Evolutionary conservation across 257 asterid species (phyloP).

Genomic region (Dorcoceras hygrometricum): DNA sequence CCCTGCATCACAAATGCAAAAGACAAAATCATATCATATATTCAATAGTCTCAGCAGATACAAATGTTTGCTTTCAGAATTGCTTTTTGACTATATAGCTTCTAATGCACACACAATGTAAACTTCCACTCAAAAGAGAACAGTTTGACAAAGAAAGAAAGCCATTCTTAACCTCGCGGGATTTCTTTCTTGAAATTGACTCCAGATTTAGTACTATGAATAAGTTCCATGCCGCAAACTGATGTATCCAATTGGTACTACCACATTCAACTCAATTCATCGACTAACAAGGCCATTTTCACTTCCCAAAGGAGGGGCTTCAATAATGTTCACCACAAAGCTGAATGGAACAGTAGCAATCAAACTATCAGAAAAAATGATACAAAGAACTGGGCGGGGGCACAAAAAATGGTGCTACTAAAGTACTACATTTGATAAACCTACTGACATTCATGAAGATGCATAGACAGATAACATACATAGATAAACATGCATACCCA

Average conservation of each 20-base stretch:
- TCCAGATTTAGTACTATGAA: background rate
- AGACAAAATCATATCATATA: background rate
- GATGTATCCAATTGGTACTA: background rate
- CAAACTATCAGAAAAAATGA: constrained; percentile 5
- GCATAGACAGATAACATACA: background rate
- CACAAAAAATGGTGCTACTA: too few relatives aligned
- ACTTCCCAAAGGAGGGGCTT: constrained; percentile 26
- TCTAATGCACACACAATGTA: background rate
- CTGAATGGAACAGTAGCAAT: constrained; percentile 23
- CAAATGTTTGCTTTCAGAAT: background rate
- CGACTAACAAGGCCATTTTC: constrained; percentile 6
- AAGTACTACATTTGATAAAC: too few relatives aligned
- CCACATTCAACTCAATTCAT: background rate
- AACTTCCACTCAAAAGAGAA: background rate
- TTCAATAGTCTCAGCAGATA: background rate
- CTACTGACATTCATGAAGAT: background rate
- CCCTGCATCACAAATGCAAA: constrained; percentile 24
- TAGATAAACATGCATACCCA: constrained; percentile 2
- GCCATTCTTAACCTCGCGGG: background rate
- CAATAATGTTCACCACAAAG: constrained; percentile 13
- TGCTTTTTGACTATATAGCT: background rate
- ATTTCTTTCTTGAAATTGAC: background rate
- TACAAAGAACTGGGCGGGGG: too few relatives aligned
- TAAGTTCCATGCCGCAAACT: background rate
- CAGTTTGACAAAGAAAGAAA: background rate